These are phyloP conservation scores for Choanephora cucurbitarum DNA, from an alignment of 371 early-diverging fungal genomes.

Conservation along the genomic window DNA sequence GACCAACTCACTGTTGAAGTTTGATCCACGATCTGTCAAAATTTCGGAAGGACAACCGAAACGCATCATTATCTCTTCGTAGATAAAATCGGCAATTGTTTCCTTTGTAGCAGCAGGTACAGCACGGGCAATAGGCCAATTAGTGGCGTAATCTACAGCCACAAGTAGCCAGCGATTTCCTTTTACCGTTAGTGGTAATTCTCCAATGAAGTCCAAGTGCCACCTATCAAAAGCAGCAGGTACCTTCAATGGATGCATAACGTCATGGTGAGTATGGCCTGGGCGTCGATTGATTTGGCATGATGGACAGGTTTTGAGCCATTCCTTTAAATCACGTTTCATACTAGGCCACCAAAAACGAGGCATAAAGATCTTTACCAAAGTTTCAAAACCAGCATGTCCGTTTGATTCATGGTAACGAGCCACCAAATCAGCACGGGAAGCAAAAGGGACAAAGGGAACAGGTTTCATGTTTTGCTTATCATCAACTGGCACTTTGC, in stretches of 20 bases:
- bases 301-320: too few relatives aligned
- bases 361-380: too few relatives aligned
- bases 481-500: neutral
- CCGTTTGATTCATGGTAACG: too few relatives aligned
- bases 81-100: constrained; percentile 28
- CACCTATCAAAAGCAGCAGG: too few relatives aligned
- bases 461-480: neutral
- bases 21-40: constrained; percentile 32
- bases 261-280: too few relatives aligned
- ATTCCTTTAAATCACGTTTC: too few relatives aligned
- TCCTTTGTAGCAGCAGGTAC: constrained; percentile 34
- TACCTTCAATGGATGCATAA: too few relatives aligned
- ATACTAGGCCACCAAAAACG: too few relatives aligned
- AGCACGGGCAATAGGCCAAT: constrained; percentile 42
- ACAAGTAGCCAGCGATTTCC: constrained; percentile 28
- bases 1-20: constrained; percentile 22
- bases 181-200: constrained; percentile 16
- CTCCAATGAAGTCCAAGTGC: constrained; percentile 30
- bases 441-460: constrained; percentile 1
- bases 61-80: too few relatives aligned
- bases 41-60: constrained; percentile 34
- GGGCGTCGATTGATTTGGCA: too few relatives aligned
- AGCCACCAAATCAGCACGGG: constrained; percentile 15
- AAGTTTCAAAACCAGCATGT: too few relatives aligned
- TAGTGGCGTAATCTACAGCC: constrained; percentile 43